Evolutionary conservation across 2,329 filamentous ascomycete species (phyloP), one percentile per base, ranked within the genome.

Genomic region (Cytospora piceae): DNA sequence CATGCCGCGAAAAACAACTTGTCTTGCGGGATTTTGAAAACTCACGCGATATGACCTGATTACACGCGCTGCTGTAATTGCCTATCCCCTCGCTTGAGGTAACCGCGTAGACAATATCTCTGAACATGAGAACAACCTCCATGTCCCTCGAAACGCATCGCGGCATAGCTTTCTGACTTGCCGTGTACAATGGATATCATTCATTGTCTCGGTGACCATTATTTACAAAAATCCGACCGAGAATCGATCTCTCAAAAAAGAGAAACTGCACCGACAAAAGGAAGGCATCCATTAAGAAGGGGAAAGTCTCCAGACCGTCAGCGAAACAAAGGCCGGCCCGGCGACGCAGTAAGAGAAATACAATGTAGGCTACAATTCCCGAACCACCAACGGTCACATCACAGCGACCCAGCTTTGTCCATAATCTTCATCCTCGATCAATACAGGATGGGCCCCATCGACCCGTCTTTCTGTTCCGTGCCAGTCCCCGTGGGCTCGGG

Each of bases 11-110:
- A 14, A 22, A 31, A 4, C 11, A 20, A 54, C 22, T 24, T 53
- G 55, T 49, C 53, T 49, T 54, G 32, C 46, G 24, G 53, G 53
- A 49, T 54, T 31, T 24, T 54, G 46, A 37, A 15, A 39, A 14
- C 61, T 63, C 37, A 39, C n/a, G 31, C 31, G 11, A 54, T 37
- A 49, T 27, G 24, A 54, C 46, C 24, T 24, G 46, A 22, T 22
- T 14, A 49, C 5, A 12, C 5, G 24, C 2, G 9, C n/a, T 49
- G 46, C 46, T n/a, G 12, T 42, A 12, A 15, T 4, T 42, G 39
- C 39, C 39, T 14, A 11, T 15, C 4, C 12, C 34, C 11, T 15
- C 12, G 34, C 34, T 37, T 37, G 39, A 42, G 20, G 17, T 49
- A n/a, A 22, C n/a, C n/a, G n/a, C 12, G n/a, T 12, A 1, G 15